Evolutionary conservation across 2,329 filamentous ascomycete species (phyloP).

Genomic region (Tolypocladium guangdongense): DNA sequence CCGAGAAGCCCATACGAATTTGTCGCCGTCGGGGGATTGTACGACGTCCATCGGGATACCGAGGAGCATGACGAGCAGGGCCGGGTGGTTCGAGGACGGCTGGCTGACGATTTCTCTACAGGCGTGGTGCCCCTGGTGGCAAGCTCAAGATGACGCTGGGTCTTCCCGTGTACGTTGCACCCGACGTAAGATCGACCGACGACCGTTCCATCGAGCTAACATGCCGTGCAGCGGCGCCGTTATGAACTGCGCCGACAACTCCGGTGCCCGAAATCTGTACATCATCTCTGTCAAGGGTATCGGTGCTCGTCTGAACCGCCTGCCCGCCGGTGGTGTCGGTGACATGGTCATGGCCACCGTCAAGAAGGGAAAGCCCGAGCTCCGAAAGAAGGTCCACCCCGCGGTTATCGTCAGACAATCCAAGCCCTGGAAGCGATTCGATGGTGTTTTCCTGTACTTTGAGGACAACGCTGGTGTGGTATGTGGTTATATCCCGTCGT

Average conservation of each 20-base stretch:
- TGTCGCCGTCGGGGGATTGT: neutral
- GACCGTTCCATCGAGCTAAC: conserved; percentile 8
- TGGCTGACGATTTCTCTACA: conserved; percentile 17
- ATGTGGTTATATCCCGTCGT: conserved; percentile 31
- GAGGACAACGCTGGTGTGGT: conserved; percentile 99
- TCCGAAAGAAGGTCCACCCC: conserved; percentile 99
- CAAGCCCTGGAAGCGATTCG: conserved; percentile 98
- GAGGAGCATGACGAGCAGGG: neutral
- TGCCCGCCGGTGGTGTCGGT: conserved; percentile 93
- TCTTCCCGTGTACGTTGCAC: conserved; percentile 88
- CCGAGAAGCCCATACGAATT: neutral
- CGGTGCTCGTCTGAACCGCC: conserved; percentile 92
- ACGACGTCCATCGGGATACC: conserved; percentile 1
- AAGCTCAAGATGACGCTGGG: conserved; percentile 99
- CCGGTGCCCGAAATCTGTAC: conserved; percentile 96
- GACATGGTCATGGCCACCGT: conserved; percentile 99
- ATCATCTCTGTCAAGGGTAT: conserved; percentile 99
- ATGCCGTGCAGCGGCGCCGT: conserved; percentile 70
- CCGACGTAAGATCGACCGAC: neutral
- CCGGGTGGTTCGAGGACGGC: neutral
- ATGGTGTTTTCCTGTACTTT: conserved; percentile 99
- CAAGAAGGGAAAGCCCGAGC: conserved; percentile 99
- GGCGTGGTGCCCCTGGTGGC: conserved; percentile 91
- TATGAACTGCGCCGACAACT: conserved; percentile 99
- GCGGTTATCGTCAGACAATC: conserved; percentile 97